Conservation (phyloP, 305 asterid species). For the Stenogyne calaminthoides region DNA sequence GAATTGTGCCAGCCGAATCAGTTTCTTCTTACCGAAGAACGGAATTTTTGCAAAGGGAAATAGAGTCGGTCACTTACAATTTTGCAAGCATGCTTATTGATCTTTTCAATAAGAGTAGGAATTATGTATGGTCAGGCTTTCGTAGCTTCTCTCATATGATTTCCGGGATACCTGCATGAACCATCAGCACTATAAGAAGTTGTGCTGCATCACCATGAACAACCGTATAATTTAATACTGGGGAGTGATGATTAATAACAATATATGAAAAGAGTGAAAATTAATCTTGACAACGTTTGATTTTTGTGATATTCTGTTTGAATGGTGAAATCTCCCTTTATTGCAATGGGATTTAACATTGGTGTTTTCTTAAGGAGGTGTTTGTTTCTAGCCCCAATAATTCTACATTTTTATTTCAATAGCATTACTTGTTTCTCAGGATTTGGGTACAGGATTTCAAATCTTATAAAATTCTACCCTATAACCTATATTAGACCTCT, state of each 20-base stretch:
- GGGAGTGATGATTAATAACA: not conserved
- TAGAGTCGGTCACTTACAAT: conserved; percentile 1
- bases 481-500: too few relatives aligned
- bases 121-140: conserved; percentile 34
- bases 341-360: not conserved
- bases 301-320: not conserved
- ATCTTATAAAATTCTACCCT: too few relatives aligned
- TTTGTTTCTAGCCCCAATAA: too few relatives aligned
- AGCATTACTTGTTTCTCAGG: too few relatives aligned
- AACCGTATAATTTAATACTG: not conserved
- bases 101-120: not conserved
- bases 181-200: conserved; percentile 8
- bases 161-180: conserved; percentile 43
- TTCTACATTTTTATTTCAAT: too few relatives aligned
- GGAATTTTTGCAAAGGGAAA: conserved; percentile 5
- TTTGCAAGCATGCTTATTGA: conserved; percentile 22
- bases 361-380: not conserved
- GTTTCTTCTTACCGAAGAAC: conserved; percentile 1
- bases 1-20: not conserved
- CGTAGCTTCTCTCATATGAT: conserved; percentile 47
- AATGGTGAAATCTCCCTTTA: not conserved
- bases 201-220: conserved; percentile 11
- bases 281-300: not conserved
- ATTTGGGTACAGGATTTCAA: too few relatives aligned
- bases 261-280: not conserved